phyloP scores from a whole-genome alignment of 2,329 filamentous ascomycete species.

The Neoscytalidium dimidiatum region DNA sequence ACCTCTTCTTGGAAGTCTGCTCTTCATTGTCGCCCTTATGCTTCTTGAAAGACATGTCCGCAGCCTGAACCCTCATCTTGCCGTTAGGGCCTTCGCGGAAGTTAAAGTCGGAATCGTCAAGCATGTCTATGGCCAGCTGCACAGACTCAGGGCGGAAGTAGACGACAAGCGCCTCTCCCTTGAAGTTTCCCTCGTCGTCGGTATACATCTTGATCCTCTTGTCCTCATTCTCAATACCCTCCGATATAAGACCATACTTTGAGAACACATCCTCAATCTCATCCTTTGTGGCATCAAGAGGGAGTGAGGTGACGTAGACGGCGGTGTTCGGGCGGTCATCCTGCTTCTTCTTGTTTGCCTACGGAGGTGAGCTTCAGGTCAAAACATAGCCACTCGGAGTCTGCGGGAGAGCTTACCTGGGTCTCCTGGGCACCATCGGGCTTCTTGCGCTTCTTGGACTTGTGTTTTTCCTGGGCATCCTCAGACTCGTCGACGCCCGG shows the following conservation, averaged over 20 bases:
- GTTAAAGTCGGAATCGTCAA: conserved; percentile 82
- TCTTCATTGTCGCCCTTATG: conserved; percentile 64
- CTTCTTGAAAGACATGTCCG: conserved; percentile 91
- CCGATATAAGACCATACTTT: conserved; percentile 87
- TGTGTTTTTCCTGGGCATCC: not conserved
- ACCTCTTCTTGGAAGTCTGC: conserved; percentile 54
- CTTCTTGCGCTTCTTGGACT: conserved; percentile 3
- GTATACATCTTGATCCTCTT: conserved; percentile 93
- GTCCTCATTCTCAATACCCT: conserved; percentile 85
- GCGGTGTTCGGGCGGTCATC: conserved; percentile 30
- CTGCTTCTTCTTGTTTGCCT: not conserved
- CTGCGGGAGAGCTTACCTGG: not conserved
- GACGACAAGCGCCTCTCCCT: conserved; percentile 88
- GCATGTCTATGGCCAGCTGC: conserved; percentile 74
- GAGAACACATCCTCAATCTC: conserved; percentile 86
- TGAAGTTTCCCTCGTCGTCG: conserved; percentile 80
- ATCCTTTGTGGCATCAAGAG: conserved; percentile 72
- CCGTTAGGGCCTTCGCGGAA: conserved; percentile 57
- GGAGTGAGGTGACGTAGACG: conserved; percentile 88
- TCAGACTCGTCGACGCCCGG: conserved; percentile 47
- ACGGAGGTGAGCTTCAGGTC: conserved; percentile 25
- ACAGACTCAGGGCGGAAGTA: conserved; percentile 98
- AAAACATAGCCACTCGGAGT: conserved; percentile 30
- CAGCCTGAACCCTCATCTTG: conserved; percentile 76
- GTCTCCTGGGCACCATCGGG: not conserved